A percentile compares a stretch with the other conserved stretches of the same genome.
These are phyloP conservation scores for Dothiorella sarmentorum DNA, from an alignment of 2,329 filamentous ascomycete species.

Conservation along the genomic window DNA sequence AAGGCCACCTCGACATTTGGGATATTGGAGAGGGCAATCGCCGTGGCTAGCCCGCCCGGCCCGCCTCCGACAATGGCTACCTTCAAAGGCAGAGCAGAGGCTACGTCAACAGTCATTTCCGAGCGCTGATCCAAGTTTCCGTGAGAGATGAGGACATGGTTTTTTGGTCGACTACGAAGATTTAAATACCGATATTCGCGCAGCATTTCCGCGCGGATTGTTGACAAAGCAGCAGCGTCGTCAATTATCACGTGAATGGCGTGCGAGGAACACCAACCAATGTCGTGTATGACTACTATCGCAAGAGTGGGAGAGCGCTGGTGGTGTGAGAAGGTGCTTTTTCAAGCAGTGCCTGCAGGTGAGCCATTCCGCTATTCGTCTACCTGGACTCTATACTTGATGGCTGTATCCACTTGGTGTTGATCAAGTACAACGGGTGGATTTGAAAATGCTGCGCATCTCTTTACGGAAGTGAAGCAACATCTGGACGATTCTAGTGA, in stretches of 20 bases:
- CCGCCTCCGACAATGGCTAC: slow-evolving; percentile 30
- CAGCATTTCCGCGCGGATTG: slow-evolving; percentile 1
- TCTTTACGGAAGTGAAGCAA: too few species aligned
- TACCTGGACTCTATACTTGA: background rate
- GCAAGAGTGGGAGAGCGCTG: background rate
- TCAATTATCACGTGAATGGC: slow-evolving; percentile 22
- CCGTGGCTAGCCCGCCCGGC: slow-evolving; percentile 23
- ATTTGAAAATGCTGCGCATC: too few species aligned
- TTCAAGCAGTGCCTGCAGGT: background rate
- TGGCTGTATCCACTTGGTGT: background rate
- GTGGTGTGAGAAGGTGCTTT: background rate
- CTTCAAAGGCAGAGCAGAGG: slow-evolving; percentile 5
- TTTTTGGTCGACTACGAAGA: too few species aligned
- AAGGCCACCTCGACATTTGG: slow-evolving; percentile 36
- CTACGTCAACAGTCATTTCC: slow-evolving; percentile 20
- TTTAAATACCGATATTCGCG: background rate
- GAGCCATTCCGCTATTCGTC: background rate
- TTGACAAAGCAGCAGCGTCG: slow-evolving; percentile 22
- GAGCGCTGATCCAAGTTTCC: background rate
- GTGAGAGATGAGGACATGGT: too few species aligned
- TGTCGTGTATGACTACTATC: background rate
- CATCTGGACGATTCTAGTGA: too few species aligned
- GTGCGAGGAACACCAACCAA: slow-evolving; percentile 17
- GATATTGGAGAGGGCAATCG: slow-evolving; percentile 18
- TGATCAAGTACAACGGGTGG: background rate